Percentiles rank a stretch among this genome's conserved stretches.
Evolutionary conservation across 2,329 filamentous ascomycete species (phyloP).

Genomic region (Aspergillus neoniger): DNA sequence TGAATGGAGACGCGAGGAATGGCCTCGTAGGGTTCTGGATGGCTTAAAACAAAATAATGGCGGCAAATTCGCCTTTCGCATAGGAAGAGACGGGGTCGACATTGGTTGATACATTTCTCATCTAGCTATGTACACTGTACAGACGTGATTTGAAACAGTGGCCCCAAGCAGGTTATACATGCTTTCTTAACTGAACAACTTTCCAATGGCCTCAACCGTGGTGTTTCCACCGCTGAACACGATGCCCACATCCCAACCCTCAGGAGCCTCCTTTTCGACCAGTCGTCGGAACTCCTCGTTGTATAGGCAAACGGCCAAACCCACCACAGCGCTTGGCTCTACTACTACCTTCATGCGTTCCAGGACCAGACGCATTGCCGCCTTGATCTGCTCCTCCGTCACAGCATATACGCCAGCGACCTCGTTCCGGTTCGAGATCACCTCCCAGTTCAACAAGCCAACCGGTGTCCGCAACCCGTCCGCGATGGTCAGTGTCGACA

Average conservation of each 20-base stretch:
- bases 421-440: conserved; percentile 72
- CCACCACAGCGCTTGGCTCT: conserved; percentile 85
- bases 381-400: conserved; percentile 77
- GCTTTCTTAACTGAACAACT: conserved; percentile 48
- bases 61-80: conserved; percentile 35
- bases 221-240: conserved; percentile 67
- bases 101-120: conserved; percentile 6
- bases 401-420: conserved; percentile 73
- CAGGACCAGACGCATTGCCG: conserved; percentile 73
- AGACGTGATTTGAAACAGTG: neutral
- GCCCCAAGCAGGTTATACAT: neutral
- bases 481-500: conserved; percentile 78
- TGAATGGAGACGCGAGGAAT: conserved; percentile 37
- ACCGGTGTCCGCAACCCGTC: conserved; percentile 87
- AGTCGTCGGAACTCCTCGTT: conserved; percentile 77
- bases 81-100: conserved; percentile 29
- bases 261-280: conserved; percentile 63
- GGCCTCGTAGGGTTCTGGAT: conserved; percentile 35
- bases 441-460: conserved; percentile 71
- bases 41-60: conserved; percentile 29
- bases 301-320: conserved; percentile 76
- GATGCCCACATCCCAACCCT: conserved; percentile 71
- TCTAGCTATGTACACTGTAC: neutral
- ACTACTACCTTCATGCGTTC: conserved; percentile 90
- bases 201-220: conserved; percentile 61